Evolutionary conservation across 176 grass and related monocot genomes (phyloP).

Genomic region (Typha latifolia): DNA sequence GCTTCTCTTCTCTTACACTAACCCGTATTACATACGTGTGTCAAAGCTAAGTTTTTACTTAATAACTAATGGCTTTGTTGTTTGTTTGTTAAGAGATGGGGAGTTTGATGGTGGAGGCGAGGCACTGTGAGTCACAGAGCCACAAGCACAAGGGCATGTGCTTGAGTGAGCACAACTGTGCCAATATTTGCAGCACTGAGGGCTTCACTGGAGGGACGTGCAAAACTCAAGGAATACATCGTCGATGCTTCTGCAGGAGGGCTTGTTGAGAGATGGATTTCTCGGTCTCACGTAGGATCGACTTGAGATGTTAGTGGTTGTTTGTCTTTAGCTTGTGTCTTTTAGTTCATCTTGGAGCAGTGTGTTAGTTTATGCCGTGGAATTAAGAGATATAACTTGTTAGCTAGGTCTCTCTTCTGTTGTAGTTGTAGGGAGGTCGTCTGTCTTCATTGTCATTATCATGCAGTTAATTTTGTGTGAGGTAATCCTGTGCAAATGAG

Average conservation of each 20-base stretch:
- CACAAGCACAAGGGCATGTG: slow-evolving; percentile 14
- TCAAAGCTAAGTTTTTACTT: background rate
- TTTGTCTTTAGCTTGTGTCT: too few relatives aligned
- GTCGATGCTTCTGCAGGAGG: slow-evolving; percentile 20
- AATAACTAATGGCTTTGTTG: background rate
- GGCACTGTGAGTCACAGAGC: slow-evolving; percentile 19
- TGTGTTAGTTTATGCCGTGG: too few relatives aligned
- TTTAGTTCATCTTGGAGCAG: too few relatives aligned
- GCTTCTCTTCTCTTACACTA: background rate
- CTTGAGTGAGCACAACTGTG: slow-evolving; percentile 15
- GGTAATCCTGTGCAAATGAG: too few relatives aligned
- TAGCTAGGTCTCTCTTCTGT: too few relatives aligned
- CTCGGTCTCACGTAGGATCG: too few relatives aligned
- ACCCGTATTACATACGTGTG: too few relatives aligned
- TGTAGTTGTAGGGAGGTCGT: too few relatives aligned
- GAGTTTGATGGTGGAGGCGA: background rate
- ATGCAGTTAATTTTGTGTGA: too few relatives aligned
- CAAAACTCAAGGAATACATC: background rate
- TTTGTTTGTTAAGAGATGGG: slow-evolving; percentile 9
- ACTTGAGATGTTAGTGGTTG: too few relatives aligned
- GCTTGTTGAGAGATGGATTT: background rate
- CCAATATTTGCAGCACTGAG: slow-evolving; percentile 19
- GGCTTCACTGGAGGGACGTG: slow-evolving; percentile 22
- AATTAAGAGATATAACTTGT: too few relatives aligned
- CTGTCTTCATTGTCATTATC: too few relatives aligned